Evolutionary conservation across 2,329 filamentous ascomycete genomes (phyloP), one percentile per base, ranked within the genome.

Genomic region (Macrophomina pseudophaseolina): DNA sequence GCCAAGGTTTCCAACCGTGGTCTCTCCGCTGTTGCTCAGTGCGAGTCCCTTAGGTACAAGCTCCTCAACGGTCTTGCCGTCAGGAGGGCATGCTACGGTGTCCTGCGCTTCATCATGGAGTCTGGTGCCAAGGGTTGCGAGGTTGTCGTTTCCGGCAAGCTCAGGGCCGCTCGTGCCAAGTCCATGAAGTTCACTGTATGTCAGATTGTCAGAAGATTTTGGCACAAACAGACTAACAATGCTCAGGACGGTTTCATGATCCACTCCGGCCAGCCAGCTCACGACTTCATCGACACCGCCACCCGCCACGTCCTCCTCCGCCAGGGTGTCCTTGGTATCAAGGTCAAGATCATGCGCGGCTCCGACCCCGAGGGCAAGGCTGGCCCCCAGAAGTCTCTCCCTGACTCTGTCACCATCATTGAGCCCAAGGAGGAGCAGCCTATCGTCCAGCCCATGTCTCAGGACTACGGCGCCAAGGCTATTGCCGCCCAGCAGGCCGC

Each of bases 271-370:
- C 95, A 99, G 85, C 95, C 95, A 80, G 95, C 94, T 80, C 94
- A 96, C 86, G 95, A 99, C 87, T 99, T 99, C 88, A 99, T 99
- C 83, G 95, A 99, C 88, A 88, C 86, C 79, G 96, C 96, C 77
- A 98, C 95, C 80, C 95, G 95, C 79, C 95, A 99, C 92, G 95
- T 99, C 79, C 93, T 99, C 75, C 94, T 99, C 84, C 92, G 96
- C 86, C 95, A 99, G 88, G 95, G 95, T 92, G 95, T 99, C 74
- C 88, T 99, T 74, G 95, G 95, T 87, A 99, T 99, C 88, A 99
- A 99, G 90, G 95, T 99, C 85, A 99, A 99, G 94, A 99, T 99
- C 87, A 99, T 99, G 95, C 94, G 96, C 83, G 95, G 95, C 81
- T 95, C 93, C 77, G 95, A 99, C 87, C 95, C 95, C 82, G 93